Evolutionary conservation across 1,284 basidiomycete species (phyloP), one percentile per base, ranked within the genome.

Genomic region (Boletus sp.): DNA sequence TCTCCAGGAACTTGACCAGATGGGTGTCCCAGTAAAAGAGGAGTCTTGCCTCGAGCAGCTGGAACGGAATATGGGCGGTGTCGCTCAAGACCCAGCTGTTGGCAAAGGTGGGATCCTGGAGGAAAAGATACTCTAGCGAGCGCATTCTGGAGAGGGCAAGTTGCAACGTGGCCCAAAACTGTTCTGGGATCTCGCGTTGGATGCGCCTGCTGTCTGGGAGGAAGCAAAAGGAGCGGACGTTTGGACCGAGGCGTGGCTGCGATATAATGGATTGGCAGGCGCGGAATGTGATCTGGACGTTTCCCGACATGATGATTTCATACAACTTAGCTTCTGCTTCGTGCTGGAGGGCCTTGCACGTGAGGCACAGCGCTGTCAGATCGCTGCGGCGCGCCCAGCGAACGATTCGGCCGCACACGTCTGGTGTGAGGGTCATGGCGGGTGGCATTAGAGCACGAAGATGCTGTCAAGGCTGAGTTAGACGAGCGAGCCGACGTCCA

Each of bases 1-100:
- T 67, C 44, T 67, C 64, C 33, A 67, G 50, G 50, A 68, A 64
- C 44, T 60, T 67, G 52, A 62, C 61, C 1, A 66, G 41, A 41
- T 65, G 59, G 0, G 19, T 7, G 20, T 65, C 65, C 62, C 62
- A 64, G 44, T 51, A 44, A 32, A 64, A 57, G 43, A 62, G 46
- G 23, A 66, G 51, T 9, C 41, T 53, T 2, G 62, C 65, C 43
- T 68, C 66, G 41, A 54, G 44, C 34, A 67, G 64, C 44, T 68
- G 64, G 48, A 68, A 64, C 2, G 61, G 66, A 27, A 64, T 64
- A 17, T 37, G 62, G 16, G 62, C 49, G 13, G 53, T 53, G 41
- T 66, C 65, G 49, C 52, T 35, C 49, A 68, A 30, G 29, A 66
- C 52, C 62, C 65, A 66, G 30, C 51, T 42, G 39, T 41, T 58